Evolutionary conservation across 2,329 filamentous ascomycete genomes (phyloP).

Genomic region (Penicillium hordei): DNA sequence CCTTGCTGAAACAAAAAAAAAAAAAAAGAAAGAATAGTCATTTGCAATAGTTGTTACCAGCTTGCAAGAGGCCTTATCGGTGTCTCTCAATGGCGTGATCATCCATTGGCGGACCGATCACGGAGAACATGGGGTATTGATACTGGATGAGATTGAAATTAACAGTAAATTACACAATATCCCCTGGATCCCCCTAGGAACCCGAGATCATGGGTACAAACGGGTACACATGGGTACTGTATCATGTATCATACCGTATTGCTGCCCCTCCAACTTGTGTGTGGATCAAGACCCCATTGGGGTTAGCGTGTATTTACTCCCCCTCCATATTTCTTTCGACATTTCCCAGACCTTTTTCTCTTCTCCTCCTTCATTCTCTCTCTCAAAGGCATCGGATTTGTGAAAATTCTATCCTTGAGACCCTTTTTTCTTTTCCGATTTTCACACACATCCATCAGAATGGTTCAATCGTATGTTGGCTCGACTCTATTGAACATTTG

Average conservation of each 20-base stretch:
- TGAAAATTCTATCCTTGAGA: constrained; percentile 21
- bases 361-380: constrained; percentile 17
- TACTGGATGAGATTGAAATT: not conserved
- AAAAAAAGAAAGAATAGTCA: not conserved
- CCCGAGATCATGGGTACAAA: not conserved
- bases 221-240: not conserved
- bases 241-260: constrained; percentile 1
- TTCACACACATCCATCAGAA: constrained; percentile 43
- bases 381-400: constrained; percentile 29
- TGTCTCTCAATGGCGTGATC: constrained; percentile 13
- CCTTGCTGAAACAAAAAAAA: not conserved
- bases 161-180: constrained; percentile 4
- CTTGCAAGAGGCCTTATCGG: not conserved
- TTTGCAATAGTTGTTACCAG: not conserved
- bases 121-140: constrained; percentile 7
- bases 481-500: not conserved
- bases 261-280: constrained; percentile 1
- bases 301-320: constrained; percentile 24
- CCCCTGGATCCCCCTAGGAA: not conserved
- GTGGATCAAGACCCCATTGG: constrained; percentile 6
- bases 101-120: constrained; percentile 4
- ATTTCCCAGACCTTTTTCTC: constrained; percentile 8
- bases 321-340: constrained; percentile 8
- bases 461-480: constrained; percentile 60
- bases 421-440: constrained; percentile 10